Base-by-base conservation (phyloP, 23 red algal genomes). In the Gracilaria gracilis region DNA sequence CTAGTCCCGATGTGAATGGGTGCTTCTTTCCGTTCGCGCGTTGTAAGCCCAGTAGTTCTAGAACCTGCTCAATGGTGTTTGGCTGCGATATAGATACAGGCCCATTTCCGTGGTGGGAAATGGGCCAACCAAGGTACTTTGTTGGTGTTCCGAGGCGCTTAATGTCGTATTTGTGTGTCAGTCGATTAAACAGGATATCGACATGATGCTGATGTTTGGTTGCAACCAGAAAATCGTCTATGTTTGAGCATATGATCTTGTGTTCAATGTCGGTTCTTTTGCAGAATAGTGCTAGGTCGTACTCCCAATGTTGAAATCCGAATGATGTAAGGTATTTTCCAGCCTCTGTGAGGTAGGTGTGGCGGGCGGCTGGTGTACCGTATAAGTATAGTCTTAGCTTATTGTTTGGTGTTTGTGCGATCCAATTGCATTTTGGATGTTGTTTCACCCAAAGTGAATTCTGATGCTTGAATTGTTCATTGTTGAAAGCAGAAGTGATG, bases 401-500 rank as follows among this genome's bases (percentile, higher is more conserved):
- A n/a, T n/a, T n/a, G n/a, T n/a, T n/a, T n/a, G n/a, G n/a, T n/a
- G n/a, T n/a, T n/a, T n/a, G n/a, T n/a, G n/a, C n/a, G n/a, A n/a
- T n/a, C n/a, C n/a, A n/a, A n/a, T n/a, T n/a, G n/a, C n/a, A n/a
- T n/a, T n/a, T n/a, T n/a, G n/a, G n/a, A n/a, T n/a, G n/a, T n/a
- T n/a, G n/a, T n/a, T n/a, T n/a, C n/a, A n/a, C n/a, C n/a, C n/a
- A n/a, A n/a, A n/a, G n/a, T n/a, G n/a, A n/a, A n/a, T n/a, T n/a
- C n/a, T n/a, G n/a, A n/a, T n/a, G n/a, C n/a, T n/a, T n/a, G n/a
- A n/a, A 67, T 64, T 47, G 2, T 83, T 83, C 80, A 46, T 83
- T 51, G 16, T 13, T 62, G 38, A 62, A 83, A 9, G 80, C 57
- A 5, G 39, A 33, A 7, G 54, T 83, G 14, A 65, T 83, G 59